Base-by-base conservation (phyloP, 495 filamentous ascomycete genomes). In the Cenococcum geophilum region DNA sequence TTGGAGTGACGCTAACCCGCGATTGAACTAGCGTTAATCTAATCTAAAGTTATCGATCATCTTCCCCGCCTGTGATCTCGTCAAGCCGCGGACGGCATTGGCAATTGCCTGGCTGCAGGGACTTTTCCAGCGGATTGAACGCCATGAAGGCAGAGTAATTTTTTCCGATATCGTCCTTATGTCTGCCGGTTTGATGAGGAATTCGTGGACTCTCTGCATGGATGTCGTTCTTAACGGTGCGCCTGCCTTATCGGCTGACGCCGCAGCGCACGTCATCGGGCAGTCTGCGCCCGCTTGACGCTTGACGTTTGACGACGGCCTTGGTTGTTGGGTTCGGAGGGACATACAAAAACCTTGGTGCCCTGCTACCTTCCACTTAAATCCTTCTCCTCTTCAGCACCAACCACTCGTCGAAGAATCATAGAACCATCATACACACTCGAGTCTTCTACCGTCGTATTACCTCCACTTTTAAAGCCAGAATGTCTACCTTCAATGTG, bases 401-500 rank as follows among this genome's bases (percentile, higher is more conserved):
- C 1, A 52, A 23, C 21, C 23, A 25, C 12, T 27, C 21, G 9
- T 23, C 49, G 8, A 25, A 52, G 25, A 27, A 52, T 9, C 49
- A 9, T 52, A 32, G 27, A 32, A 3, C 18, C 40, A 45, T 34
- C 50, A 55, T 18, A 16, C 34, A 42, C 59, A 25, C 35, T 45
- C 53, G 40, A 53, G 43, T 22, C 63, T 50, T 60, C 40, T 52
- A 25, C 35, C 25, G 47, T 62, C 58, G 11, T 53, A n/a, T 36
- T 18, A 34, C 53, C 50, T 27, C 47, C 40, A 25, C 48, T 49
- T 58, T 20, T 59, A 16, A 43, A 53, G 54, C 21, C 71, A 84
- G 68, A 61, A 88, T 89, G 86, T 81, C 86, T 80, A 78, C 83
- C 64, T 86, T 81, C 79, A 90, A 88, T 69, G 86, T 88, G 78